These are phyloP conservation scores for Carex scoparia DNA, from an alignment of 176 grass and related monocot species.

Conservation along the genomic window DNA sequence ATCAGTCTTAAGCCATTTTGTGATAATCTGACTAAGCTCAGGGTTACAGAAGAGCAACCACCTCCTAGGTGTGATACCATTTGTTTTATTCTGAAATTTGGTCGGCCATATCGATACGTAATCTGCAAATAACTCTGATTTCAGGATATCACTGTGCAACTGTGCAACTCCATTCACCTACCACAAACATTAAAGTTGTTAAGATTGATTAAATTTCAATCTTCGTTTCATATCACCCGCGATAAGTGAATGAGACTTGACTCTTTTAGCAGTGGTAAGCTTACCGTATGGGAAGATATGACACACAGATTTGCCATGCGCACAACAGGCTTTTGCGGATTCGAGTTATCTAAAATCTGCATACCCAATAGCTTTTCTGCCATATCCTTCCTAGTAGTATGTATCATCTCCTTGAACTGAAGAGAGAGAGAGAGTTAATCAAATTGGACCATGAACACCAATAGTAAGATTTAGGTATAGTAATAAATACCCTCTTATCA, in stretches of 20 bases:
- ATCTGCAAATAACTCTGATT: slow-evolving; percentile 42
- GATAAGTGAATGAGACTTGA: slow-evolving; percentile 25
- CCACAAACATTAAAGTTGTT: slow-evolving; percentile 28
- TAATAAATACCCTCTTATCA: slow-evolving; percentile 41
- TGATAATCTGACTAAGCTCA: slow-evolving; percentile 48
- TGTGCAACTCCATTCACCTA: slow-evolving; percentile 69
- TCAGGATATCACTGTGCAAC: slow-evolving; percentile 55
- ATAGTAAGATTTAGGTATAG: neutral
- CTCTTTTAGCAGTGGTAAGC: slow-evolving; percentile 1
- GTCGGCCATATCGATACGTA: slow-evolving; percentile 47
- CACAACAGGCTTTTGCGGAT: slow-evolving; percentile 76
- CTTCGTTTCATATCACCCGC: neutral
- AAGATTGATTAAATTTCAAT: slow-evolving; percentile 23
- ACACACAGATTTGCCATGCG: slow-evolving; percentile 55
- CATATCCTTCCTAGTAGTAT: slow-evolving; percentile 54
- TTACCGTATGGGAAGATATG: slow-evolving; percentile 47
- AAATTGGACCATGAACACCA: slow-evolving; percentile 16
- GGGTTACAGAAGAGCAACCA: slow-evolving; percentile 53
- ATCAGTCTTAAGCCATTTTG: slow-evolving; percentile 57
- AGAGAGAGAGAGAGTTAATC: slow-evolving; percentile 32
- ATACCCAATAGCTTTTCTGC: slow-evolving; percentile 52
- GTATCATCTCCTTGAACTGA: slow-evolving; percentile 80
- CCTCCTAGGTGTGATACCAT: slow-evolving; percentile 48
- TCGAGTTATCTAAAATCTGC: slow-evolving; percentile 50
- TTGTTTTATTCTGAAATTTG: slow-evolving; percentile 66